Evolutionary conservation across 2,329 filamentous ascomycete species (phyloP), one percentile per base, ranked within the genome.

Genomic region (Apiospora marii): DNA sequence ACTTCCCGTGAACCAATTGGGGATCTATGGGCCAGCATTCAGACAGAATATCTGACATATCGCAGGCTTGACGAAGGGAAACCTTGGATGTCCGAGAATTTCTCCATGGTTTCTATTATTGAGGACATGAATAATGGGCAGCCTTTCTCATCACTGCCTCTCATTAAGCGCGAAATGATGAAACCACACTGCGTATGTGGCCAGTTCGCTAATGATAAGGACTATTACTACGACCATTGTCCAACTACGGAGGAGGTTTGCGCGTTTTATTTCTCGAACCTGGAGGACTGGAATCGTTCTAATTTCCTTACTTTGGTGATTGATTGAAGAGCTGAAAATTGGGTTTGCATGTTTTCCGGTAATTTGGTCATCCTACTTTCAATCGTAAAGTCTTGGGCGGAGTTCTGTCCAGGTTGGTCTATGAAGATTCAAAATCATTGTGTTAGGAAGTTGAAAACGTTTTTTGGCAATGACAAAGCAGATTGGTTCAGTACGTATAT

Each of bases 221-320:
- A 30, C 19, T 27, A 16, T 58, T 30, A 16, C 51, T 12, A 16
- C 16, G 44, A 30, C 2, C 8, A 4, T 48, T 13, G 22, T 58
- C 34, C 61, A 13, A 67, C 19, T n/a, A 19, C 6, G 5, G n/a
- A 67, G n/a, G 41, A 71, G 4, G 70, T 41, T 1, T 71, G 70
- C 14, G 34, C 37, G 3, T 41, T 22, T n/a, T 67, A 71, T 7
- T 71, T 71, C 12, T 67, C 70, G 10, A 71, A 71, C n/a, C 8
- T 71, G 34, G 58, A 71, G 27, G 70, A 67, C 27, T 71, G 70
- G 70, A 46, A 49, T 5, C 70, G 70, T 16, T 30, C 37, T 27
- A 71, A 14, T 4, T 71, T 64, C 24, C 24, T 71, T 12, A 43
- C 41, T 37, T 4, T 37, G 34, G 34, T 4, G 3, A 37, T 37